Evolutionary conservation across 208 protist genomes (phyloP), one percentile per base, ranked within the genome.

Genomic region (Trypanosoma lewisi): DNA sequence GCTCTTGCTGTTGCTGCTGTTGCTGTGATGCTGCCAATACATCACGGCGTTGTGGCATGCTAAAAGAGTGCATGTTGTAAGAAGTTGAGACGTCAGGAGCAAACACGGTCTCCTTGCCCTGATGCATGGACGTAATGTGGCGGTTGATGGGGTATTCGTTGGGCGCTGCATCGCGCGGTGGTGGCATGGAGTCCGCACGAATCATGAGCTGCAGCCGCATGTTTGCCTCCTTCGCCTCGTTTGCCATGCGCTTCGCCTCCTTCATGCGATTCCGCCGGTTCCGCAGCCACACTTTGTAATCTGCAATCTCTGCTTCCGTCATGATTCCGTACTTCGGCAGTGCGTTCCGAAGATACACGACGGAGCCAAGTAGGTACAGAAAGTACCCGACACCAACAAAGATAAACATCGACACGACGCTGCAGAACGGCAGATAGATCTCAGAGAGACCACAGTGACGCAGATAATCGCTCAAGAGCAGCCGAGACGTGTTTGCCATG

Each of bases 241-340:
- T 76, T 16, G 79, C 70, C 19, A 77, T 58, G 21, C 65, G 62
- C 42, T 73, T 77, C 14, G 70, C 66, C 70, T 87, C 77, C 56
- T 80, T 71, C 4, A 77, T 56, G 60, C 80, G 70, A 16, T 49
- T 53, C 23, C 73, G 73, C 28, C 75, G 70, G 12, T 44, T 39
- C 25, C 76, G 76, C 69, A 88, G 70, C 82, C 84, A 89, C 25
- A 57, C 55, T 75, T 86, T 88, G 80, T 94, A 91, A 60, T 89
- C 84, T 11, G 63, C 76, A 54, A 87, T 87, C 59, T 94, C 82
- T 11, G 34, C 61, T 19, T 75, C 69, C 8, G 78, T 84, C 82
- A 94, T 88, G 56, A 91, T 70, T 25, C 84, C 84, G 54, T 91
- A 89, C 68, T 90, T 89, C 51, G 84, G 82, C 23, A 89, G 51